phyloP scores from a whole-genome alignment of 1,139 yeast species.

The Kodamaea fungicola region DNA sequence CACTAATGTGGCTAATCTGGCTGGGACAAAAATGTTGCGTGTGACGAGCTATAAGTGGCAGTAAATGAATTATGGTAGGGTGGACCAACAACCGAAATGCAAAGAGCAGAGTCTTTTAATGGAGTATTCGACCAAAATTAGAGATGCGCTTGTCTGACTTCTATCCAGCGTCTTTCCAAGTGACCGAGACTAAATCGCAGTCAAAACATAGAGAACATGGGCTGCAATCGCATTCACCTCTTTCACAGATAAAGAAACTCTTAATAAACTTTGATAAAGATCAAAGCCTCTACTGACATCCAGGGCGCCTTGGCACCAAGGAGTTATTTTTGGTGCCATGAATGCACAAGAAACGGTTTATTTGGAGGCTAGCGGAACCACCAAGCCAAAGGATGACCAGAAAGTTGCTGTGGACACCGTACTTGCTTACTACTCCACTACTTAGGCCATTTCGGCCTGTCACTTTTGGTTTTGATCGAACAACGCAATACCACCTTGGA shows the following conservation, averaged over 20 bases:
- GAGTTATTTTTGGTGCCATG: slow-evolving; percentile 22
- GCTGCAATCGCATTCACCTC: slow-evolving; percentile 1
- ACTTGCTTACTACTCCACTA: slow-evolving; percentile 42
- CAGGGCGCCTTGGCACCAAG: slow-evolving; percentile 1
- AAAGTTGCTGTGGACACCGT: neutral
- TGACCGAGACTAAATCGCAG: too few species aligned
- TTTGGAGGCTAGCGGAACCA: slow-evolving; percentile 14
- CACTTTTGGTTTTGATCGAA: slow-evolving; percentile 43
- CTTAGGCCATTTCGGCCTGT: slow-evolving; percentile 50
- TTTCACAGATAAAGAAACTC: neutral
- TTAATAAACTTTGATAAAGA: slow-evolving; percentile 1
- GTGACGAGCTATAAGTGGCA: too few species aligned
- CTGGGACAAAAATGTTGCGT: too few species aligned
- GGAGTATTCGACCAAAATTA: too few species aligned
- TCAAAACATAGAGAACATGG: too few species aligned
- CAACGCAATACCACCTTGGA: slow-evolving; percentile 42
- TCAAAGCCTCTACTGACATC: neutral
- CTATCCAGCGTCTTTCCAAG: too few species aligned
- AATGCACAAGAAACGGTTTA: slow-evolving; percentile 20
- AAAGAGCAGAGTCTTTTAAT: too few species aligned
- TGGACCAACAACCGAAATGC: too few species aligned
- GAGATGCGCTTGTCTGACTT: too few species aligned
- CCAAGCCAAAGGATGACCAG: neutral
- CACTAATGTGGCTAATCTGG: too few species aligned
- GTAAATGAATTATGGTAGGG: too few species aligned